Conservation (phyloP, 495 filamentous ascomycete species). For the Endocarpon pusillum region DNA sequence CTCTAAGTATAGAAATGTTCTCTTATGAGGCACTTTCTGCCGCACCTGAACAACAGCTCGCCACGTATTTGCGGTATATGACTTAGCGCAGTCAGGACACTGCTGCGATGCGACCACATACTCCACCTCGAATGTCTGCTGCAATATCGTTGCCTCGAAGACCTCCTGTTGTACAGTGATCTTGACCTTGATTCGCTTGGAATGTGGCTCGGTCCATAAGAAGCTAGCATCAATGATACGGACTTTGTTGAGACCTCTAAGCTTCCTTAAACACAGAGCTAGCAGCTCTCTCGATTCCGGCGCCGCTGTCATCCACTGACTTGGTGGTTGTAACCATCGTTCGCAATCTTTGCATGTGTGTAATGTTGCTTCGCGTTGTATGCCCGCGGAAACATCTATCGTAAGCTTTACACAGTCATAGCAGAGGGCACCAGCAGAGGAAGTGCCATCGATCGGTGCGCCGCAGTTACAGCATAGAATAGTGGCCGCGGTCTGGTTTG, state of each 20-base stretch:
- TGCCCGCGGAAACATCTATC: slow-evolving; percentile 83
- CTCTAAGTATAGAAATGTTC: slow-evolving; percentile 91
- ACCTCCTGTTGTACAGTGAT: slow-evolving; percentile 77
- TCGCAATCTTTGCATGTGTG: slow-evolving; percentile 86
- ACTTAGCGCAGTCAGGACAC: slow-evolving; percentile 81
- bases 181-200: slow-evolving; percentile 73
- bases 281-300: slow-evolving; percentile 80
- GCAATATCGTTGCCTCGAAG: slow-evolving; percentile 59
- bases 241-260: slow-evolving; percentile 68
- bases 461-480: slow-evolving; percentile 95
- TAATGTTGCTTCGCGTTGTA: slow-evolving; percentile 67
- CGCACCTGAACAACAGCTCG: slow-evolving; percentile 77
- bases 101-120: slow-evolving; percentile 81
- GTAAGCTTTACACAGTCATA: slow-evolving; percentile 86
- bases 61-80: slow-evolving; percentile 88
- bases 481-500: slow-evolving; percentile 37
- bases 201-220: slow-evolving; percentile 97
- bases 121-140: slow-evolving; percentile 87
- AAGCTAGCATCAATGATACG: slow-evolving; percentile 89
- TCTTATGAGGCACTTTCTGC: slow-evolving; percentile 93
- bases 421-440: slow-evolving; percentile 72
- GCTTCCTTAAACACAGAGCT: slow-evolving; percentile 68
- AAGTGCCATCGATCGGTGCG: slow-evolving; percentile 81
- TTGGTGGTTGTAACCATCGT: slow-evolving; percentile 78
- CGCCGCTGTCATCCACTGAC: slow-evolving; percentile 63